A percentile compares a stretch with the other conserved stretches of the same genome.
phyloP scores from a whole-genome alignment of 1,284 basidiomycete genomes.

The Rhodotorula sp. region DNA sequence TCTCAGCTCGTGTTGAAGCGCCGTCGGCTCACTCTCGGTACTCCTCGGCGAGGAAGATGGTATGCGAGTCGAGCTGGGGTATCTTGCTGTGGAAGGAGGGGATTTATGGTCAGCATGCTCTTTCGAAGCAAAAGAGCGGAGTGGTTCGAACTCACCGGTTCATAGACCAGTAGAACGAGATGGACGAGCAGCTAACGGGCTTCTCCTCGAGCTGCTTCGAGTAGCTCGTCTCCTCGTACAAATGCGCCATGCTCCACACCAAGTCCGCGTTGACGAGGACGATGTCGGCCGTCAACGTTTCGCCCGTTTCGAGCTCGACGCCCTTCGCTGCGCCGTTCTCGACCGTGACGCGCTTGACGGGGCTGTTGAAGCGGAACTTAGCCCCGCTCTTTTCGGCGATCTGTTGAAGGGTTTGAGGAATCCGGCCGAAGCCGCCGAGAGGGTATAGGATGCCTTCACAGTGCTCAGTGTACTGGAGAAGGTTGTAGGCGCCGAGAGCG shows the following conservation, averaged over 20 bases:
- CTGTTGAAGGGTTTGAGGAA: constrained; percentile 53
- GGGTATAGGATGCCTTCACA: constrained; percentile 58
- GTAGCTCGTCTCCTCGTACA: constrained; percentile 51
- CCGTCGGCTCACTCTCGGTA: constrained; percentile 33
- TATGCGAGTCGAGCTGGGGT: constrained; percentile 54
- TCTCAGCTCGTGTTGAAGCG: no score
- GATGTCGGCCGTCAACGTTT: constrained; percentile 53
- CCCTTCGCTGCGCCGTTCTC: constrained; percentile 49
- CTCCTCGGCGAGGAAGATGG: constrained; percentile 52
- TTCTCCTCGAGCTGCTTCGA: constrained; percentile 44
- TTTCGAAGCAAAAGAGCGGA: no score
- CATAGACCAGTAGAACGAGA: constrained; percentile 59
- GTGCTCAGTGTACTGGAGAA: constrained; percentile 59
- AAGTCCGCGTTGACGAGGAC: constrained; percentile 58
- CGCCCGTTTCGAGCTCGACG: constrained; percentile 52
- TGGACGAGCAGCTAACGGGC: constrained; percentile 55
- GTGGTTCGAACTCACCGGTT: constrained; percentile 35
- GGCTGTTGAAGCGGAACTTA: constrained; percentile 51
- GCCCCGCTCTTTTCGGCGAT: constrained; percentile 53
- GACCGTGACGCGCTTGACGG: constrained; percentile 52
- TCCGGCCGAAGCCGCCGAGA: constrained; percentile 55
- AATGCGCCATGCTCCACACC: constrained; percentile 56
- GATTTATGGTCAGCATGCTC: neutral
- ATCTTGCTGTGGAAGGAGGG: constrained; percentile 43
- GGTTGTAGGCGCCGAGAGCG: constrained; percentile 56